phyloP scores from a whole-genome alignment of 2,329 filamentous ascomycete species.

The Tolypocladium cylindrosporum region DNA sequence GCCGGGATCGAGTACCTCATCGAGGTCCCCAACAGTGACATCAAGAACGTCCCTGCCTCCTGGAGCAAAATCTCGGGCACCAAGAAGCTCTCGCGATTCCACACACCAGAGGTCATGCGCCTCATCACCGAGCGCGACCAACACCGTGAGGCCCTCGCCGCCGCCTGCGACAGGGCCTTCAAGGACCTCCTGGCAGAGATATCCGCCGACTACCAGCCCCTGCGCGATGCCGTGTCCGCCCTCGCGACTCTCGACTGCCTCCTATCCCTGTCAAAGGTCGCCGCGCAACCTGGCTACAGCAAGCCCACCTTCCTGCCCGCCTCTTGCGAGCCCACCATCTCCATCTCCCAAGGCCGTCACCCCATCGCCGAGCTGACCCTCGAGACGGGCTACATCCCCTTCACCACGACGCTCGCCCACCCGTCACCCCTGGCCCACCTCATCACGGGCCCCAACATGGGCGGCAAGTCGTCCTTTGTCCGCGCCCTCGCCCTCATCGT shows the following conservation, averaged over 20 bases:
- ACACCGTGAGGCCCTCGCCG: constrained; percentile 85
- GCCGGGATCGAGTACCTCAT: constrained; percentile 91
- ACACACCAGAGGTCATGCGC: constrained; percentile 80
- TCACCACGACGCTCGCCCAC: constrained; percentile 65
- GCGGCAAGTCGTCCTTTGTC: constrained; percentile 96
- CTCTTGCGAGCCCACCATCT: constrained; percentile 55
- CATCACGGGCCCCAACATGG: constrained; percentile 97
- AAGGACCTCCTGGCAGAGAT: constrained; percentile 60
- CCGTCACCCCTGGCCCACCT: constrained; percentile 63
- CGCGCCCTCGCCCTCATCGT: constrained; percentile 83
- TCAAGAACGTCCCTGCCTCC: constrained; percentile 83
- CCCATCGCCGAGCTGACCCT: constrained; percentile 93
- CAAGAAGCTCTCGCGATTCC: constrained; percentile 84
- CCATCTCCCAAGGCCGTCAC: constrained; percentile 60
- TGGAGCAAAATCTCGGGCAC: constrained; percentile 95
- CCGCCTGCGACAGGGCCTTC: constrained; percentile 83
- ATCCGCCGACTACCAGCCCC: constrained; percentile 73
- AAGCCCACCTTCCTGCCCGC: constrained; percentile 60
- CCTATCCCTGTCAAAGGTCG: constrained; percentile 74
- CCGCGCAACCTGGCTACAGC: constrained; percentile 76
- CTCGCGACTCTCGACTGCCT: constrained; percentile 86
- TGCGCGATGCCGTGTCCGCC: constrained; percentile 79
- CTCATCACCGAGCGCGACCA: constrained; percentile 84
- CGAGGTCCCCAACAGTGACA: constrained; percentile 72
- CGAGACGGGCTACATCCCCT: constrained; percentile 81